Conservation (phyloP, 2,329 filamentous ascomycete species). For the Cladorrhinum sp. region DNA sequence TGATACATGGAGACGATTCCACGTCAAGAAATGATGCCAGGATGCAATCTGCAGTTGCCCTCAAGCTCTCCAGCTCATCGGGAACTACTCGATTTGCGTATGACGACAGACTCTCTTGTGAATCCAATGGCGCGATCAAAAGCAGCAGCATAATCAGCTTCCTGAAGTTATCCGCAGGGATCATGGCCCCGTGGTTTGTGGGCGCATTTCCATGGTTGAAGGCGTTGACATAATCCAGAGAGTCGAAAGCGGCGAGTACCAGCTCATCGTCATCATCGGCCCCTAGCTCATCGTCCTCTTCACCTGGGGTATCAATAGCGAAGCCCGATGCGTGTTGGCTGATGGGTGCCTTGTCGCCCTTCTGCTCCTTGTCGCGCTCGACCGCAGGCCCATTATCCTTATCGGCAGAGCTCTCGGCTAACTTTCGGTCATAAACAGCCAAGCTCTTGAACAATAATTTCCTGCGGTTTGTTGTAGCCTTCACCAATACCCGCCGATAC, state of each 20-base stretch:
- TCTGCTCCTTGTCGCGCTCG: not conserved
- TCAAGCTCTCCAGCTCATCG: conserved; percentile 55
- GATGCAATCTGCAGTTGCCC: conserved; percentile 61
- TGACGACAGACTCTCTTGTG: conserved; percentile 62
- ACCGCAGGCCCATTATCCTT: conserved; percentile 1
- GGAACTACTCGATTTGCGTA: conserved; percentile 57
- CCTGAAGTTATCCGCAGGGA: conserved; percentile 70
- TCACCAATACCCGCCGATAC: conserved; percentile 61
- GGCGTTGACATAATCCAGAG: conserved; percentile 62
- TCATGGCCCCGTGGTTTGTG: conserved; percentile 61
- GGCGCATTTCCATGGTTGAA: conserved; percentile 52
- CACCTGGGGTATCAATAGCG: conserved; percentile 34
- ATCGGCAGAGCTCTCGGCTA: conserved; percentile 31
- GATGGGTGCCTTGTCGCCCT: not conserved
- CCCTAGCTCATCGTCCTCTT: conserved; percentile 44
- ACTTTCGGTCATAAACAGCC: conserved; percentile 65
- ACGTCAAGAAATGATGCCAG: conserved; percentile 64
- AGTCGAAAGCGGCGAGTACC: conserved; percentile 65
- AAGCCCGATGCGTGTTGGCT: conserved; percentile 34
- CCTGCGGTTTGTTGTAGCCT: conserved; percentile 54
- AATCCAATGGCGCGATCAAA: conserved; percentile 60
- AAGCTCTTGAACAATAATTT: conserved; percentile 69
- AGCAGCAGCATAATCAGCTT: conserved; percentile 69
- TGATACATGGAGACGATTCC: conserved; percentile 62
- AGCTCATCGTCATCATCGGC: conserved; percentile 59